Evolutionary conservation across 1,284 basidiomycete genomes (phyloP), one percentile per base, ranked within the genome.

Genomic region (Sparassis latifolia): DNA sequence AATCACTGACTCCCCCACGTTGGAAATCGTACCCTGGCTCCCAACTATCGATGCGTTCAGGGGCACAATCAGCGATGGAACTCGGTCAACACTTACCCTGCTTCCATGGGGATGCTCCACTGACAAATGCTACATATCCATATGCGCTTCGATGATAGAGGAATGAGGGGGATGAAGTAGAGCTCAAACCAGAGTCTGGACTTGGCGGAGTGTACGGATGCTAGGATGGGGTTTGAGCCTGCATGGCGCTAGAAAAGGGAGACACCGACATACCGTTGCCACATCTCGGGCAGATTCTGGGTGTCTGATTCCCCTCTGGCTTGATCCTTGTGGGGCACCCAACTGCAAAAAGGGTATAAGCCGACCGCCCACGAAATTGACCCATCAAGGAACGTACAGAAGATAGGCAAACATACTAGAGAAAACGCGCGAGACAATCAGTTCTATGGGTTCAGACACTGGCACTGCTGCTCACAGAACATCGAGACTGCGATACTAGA

Each of bases 111-210:
- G 12, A 74, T 67, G 51, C 66, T 63, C 66, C 78, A 74, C 49
- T 78, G 73, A 55, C 77, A 79, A 52, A 77, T 75, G 12, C 68
- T 65, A 60, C 77, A 80, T 52, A 73, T 62, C 77, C 77, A 79
- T n/a, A 80, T 60, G 44, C 67, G 70, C 28, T 62, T 68, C 4
- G 73, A 69, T 29, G 50, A 63, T 62, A 80, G 64, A 0, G 77
- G 77, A 32, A 79, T 63, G 48, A 79, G 62, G 28, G 74, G 77
- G 9, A 79, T 66, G 58, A 74, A 76, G 58, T 71, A 80, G 27
- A 79, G 51, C 56, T 79, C 76, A 56, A 79, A 74, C 77, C 78
- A 80, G 10, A 59, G 69, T 49, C 78, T 70, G 3, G 75, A 67
- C 55, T 77, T 79, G 45, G 71, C 76, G 31, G 69, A 66, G 49